Evolutionary conservation across 768 basidiomycete genomes (phyloP).

Genomic region (Podaxis sp.): DNA sequence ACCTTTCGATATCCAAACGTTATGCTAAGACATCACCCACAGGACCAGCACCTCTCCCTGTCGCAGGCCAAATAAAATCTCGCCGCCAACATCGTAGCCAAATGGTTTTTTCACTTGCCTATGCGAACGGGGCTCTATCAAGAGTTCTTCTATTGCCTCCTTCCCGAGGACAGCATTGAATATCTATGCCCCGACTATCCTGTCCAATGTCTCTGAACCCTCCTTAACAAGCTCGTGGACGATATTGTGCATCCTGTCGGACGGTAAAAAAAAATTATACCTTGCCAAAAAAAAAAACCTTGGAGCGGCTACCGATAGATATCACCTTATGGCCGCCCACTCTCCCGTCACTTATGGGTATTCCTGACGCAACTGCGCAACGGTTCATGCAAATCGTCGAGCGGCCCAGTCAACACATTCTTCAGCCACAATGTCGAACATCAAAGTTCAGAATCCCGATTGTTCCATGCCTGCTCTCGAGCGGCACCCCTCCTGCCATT

Average conservation of each 20-base stretch:
- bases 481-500: conserved; percentile 14
- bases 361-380: conserved; percentile 5
- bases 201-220: conserved; percentile 21
- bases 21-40: background rate
- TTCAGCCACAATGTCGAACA: conserved; percentile 15
- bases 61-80: conserved; percentile 6
- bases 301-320: conserved; percentile 17
- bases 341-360: conserved; percentile 1
- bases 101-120: conserved; percentile 15
- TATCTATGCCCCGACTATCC: conserved; percentile 14
- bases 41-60: conserved; percentile 6
- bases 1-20: background rate
- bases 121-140: conserved; percentile 20
- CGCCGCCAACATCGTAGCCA: conserved; percentile 18
- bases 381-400: conserved; percentile 12
- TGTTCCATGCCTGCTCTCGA: conserved; percentile 15
- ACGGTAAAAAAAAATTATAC: conserved; percentile 1
- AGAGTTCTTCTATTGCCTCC: conserved; percentile 20
- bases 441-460: conserved; percentile 17
- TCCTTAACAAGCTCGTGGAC: conserved; percentile 20
- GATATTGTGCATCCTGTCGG: conserved; percentile 17
- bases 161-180: background rate
- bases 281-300: conserved; percentile 20
- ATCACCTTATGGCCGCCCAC: conserved; percentile 17
- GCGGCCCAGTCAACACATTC: conserved; percentile 16